phyloP scores from a whole-genome alignment of 2,329 filamentous ascomycete genomes.

The Phaeosphaeriaceae sp. region DNA sequence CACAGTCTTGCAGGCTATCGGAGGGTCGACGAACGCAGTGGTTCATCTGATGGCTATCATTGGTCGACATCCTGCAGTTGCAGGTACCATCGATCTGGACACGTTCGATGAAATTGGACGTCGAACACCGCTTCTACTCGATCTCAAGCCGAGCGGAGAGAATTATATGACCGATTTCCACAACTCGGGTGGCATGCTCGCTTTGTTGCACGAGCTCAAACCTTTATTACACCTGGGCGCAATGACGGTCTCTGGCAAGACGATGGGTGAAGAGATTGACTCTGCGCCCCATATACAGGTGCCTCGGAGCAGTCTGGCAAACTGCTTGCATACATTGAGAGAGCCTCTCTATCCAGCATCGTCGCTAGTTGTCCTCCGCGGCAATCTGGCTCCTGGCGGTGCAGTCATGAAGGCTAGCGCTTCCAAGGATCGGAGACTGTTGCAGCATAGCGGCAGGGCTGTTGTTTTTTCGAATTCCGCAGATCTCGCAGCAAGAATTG shows the following conservation, averaged over 20 bases:
- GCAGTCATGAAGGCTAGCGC: conserved; percentile 94
- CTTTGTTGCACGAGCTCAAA: conserved; percentile 82
- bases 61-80: conserved; percentile 62
- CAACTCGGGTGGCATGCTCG: conserved; percentile 80
- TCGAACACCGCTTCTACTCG: conserved; percentile 81
- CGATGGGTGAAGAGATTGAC: conserved; percentile 78
- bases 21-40: conserved; percentile 54
- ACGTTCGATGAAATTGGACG: conserved; percentile 80
- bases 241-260: conserved; percentile 80
- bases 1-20: conserved; percentile 55
- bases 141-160: conserved; percentile 81
- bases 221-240: conserved; percentile 79
- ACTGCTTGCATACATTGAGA: conserved; percentile 61
- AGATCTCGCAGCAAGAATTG: conserved; percentile 75
- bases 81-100: conserved; percentile 78
- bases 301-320: conserved; percentile 13
- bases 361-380: conserved; percentile 83
- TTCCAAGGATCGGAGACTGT: conserved; percentile 73
- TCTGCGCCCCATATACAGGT: conserved; percentile 74
- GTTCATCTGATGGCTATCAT: conserved; percentile 56
- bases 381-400: conserved; percentile 85
- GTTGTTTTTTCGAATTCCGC: conserved; percentile 84
- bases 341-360: conserved; percentile 84
- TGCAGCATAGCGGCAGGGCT: conserved; percentile 79
- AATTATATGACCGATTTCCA: conserved; percentile 90